Base-by-base conservation (phyloP, 352 stramenopile species). In the Phytophthora pluvialis region DNA sequence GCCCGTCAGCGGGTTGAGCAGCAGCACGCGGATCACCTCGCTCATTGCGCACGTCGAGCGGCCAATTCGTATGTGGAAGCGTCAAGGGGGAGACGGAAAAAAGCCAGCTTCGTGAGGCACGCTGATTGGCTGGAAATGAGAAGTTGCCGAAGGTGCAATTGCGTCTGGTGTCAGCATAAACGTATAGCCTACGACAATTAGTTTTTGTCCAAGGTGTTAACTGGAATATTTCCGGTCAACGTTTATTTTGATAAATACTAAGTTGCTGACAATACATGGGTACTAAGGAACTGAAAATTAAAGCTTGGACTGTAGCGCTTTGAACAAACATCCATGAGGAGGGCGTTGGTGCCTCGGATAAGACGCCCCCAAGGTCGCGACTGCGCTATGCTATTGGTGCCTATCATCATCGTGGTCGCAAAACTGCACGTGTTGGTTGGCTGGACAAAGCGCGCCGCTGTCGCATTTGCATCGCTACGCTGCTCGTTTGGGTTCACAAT, bases 21-120 rank as follows among this genome's bases (percentile, higher is more conserved):
- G 73, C 66, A 94, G 66, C 67, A 94, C 86, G 65, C 86, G 86
- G 62, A 94, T 94, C 44, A 94, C 80, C 26, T 92, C 80, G 54
- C 72, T 68, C 86, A 94, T 92, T 32, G 43, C 48, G 39, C 40
- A 53, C 52, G 52, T 73, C 52, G 43, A 60, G 39, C 39, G 7
- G 38, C 16, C 36, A 39, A 63, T 51, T 64, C 33, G 18, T 48
- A 55, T 64, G 61, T 59, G 61, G 46, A 58, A 64, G 46, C 40
- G 18, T 39, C 25, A 49, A 21, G 35, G 54, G 43, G 52, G 51
- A 48, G 38, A 29, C 40, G 8, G 31, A 12, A 13, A 21, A 21
- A 21, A 21, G 21, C 21, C 21, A 21, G 21, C 18, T 51, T 29
- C 42, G 9, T 16, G 42, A 32, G 42, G 18, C 11, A 12, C 33